Percentiles rank a stretch among this genome's conserved stretches.
phyloP scores from a whole-genome alignment of 1,139 yeast genomes.

The Suhomyces maxii region DNA sequence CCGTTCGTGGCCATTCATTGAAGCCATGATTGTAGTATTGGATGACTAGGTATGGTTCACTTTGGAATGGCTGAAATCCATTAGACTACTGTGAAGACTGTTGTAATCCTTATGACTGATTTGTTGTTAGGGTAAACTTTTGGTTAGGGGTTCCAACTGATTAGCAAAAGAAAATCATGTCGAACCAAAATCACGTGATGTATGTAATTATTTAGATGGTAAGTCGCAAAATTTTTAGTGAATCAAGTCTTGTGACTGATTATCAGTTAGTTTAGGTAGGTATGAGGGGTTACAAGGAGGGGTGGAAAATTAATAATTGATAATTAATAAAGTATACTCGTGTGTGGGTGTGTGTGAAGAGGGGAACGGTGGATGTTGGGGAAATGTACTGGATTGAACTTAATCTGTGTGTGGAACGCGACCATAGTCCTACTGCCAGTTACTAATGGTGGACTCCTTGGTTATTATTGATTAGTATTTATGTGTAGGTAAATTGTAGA shows the following conservation, averaged over 20 bases:
- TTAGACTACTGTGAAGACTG: not conserved
- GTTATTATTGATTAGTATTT: no score
- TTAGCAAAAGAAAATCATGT: slow-evolving; percentile 2
- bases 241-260: not conserved
- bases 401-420: not conserved
- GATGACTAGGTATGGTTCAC: not conserved
- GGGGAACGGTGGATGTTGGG: not conserved
- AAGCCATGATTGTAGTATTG: slow-evolving; percentile 2
- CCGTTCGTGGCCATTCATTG: slow-evolving; percentile 5
- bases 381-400: not conserved
- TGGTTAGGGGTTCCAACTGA: not conserved
- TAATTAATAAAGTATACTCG: no score
- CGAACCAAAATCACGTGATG: not conserved
- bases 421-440: not conserved
- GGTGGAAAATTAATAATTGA: not conserved
- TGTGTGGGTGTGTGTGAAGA: not conserved
- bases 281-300: not conserved
- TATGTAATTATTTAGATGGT: no score
- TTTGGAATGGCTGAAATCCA: not conserved
- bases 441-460: no score
- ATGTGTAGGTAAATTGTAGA: no score
- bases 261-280: not conserved
- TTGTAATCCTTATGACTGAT: not conserved
- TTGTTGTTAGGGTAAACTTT: not conserved
- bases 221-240: not conserved